Conservation (phyloP, 2,329 filamentous ascomycete species). For the Pseudopyricularia javanii region DNA sequence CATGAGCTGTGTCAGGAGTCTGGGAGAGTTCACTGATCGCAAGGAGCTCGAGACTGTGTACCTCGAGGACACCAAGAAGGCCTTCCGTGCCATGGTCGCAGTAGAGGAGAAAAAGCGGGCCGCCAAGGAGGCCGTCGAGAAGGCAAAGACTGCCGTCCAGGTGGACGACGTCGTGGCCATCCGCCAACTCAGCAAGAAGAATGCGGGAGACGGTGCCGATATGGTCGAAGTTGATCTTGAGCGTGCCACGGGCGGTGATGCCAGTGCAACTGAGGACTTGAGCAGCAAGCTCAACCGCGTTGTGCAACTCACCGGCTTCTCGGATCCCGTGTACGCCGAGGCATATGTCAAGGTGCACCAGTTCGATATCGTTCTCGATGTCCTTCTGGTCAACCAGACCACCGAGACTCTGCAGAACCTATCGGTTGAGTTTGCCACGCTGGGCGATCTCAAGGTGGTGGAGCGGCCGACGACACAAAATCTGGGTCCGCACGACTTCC, state of each 20-base stretch:
- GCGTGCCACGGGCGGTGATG: slow-evolving; percentile 85
- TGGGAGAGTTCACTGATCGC: slow-evolving; percentile 80
- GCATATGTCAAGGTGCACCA: slow-evolving; percentile 98
- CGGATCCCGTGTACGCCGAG: slow-evolving; percentile 95
- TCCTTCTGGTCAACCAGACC: slow-evolving; percentile 93
- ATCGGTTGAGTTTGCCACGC: slow-evolving; percentile 94
- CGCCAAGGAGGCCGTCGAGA: slow-evolving; percentile 86
- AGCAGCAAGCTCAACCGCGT: slow-evolving; percentile 91
- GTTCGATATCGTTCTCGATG: slow-evolving; percentile 95
- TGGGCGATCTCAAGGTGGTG: slow-evolving; percentile 95
- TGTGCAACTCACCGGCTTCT: slow-evolving; percentile 95
- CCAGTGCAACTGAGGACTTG: slow-evolving; percentile 64
- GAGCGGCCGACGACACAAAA: slow-evolving; percentile 95
- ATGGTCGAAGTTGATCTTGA: slow-evolving; percentile 84
- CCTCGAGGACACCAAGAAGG: slow-evolving; percentile 86
- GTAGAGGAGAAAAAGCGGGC: slow-evolving; percentile 95
- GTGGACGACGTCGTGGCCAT: slow-evolving; percentile 93
- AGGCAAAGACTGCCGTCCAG: slow-evolving; percentile 86
- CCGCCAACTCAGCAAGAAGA: slow-evolving; percentile 87
- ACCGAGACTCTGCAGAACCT: slow-evolving; percentile 93
- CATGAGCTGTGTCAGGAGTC: slow-evolving; percentile 89
- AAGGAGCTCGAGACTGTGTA: slow-evolving; percentile 89
- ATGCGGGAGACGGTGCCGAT: slow-evolving; percentile 66
- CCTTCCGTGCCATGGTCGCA: slow-evolving; percentile 94
- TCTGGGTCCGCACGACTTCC: slow-evolving; percentile 86